phyloP scores from a whole-genome alignment of 2,329 filamentous ascomycete genomes.

The Gaeumannomyces tritici region DNA sequence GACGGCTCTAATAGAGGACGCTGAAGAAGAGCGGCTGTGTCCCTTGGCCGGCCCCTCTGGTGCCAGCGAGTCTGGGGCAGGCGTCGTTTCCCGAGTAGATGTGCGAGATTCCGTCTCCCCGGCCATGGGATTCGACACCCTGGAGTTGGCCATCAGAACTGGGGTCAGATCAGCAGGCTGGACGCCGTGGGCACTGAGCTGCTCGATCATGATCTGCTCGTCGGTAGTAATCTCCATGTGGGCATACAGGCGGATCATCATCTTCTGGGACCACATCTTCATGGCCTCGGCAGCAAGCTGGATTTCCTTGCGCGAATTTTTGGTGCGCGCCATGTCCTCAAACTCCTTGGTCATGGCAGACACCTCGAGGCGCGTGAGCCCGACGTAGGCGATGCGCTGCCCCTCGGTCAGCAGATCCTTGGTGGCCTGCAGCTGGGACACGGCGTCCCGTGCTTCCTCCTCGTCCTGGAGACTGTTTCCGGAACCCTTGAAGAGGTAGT shows the following conservation, averaged over 20 bases:
- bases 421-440: conserved; percentile 88
- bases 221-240: conserved; percentile 93
- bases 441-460: conserved; percentile 65
- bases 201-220: conserved; percentile 98
- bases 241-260: conserved; percentile 88
- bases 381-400: conserved; percentile 92
- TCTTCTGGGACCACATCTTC: conserved; percentile 96
- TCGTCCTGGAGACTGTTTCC: conserved; percentile 56
- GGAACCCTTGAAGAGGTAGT: conserved; percentile 72
- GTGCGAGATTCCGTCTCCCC: conserved; percentile 19
- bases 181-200: conserved; percentile 86
- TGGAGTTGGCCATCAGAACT: conserved; percentile 80
- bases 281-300: conserved; percentile 64
- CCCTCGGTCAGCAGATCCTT: conserved; percentile 93
- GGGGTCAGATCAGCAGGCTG: conserved; percentile 74
- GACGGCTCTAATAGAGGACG: neutral
- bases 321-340: conserved; percentile 47
- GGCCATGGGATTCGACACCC: conserved; percentile 87
- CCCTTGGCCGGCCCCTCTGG: neutral
- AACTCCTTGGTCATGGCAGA: conserved; percentile 65
- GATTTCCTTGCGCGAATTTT: conserved; percentile 61
- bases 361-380: conserved; percentile 73
- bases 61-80: neutral
- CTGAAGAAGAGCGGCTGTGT: neutral
- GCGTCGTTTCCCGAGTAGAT: neutral